These are phyloP conservation scores for Colletotrichum sp. DNA, from an alignment of 2,329 filamentous ascomycete genomes.

Conservation along the genomic window DNA sequence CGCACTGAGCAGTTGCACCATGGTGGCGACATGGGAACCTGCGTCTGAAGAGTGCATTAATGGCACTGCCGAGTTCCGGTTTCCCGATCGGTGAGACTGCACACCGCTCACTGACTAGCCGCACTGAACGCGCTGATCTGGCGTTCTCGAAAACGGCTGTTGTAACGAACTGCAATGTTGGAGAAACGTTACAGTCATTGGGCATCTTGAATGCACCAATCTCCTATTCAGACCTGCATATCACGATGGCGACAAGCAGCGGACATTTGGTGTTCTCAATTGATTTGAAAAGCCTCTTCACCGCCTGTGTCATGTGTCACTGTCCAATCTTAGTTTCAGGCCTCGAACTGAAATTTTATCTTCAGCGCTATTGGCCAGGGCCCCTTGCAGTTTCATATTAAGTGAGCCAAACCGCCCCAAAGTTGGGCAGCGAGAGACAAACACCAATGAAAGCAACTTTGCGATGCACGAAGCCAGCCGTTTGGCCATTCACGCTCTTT, in stretches of 20 bases:
- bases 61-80: background rate
- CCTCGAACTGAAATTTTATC: background rate
- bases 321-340: constrained; percentile 8
- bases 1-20: background rate
- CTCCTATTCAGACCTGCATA: background rate
- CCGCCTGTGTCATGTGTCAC: background rate
- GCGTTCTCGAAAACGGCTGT: background rate
- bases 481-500: background rate
- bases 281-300: background rate
- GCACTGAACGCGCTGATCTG: background rate
- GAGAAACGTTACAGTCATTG: background rate
- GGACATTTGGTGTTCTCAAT: background rate
- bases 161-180: background rate
- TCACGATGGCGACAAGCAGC: background rate
- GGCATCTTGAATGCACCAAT: background rate
- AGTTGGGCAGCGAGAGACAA: background rate
- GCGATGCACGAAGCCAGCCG: background rate
- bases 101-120: background rate
- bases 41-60: background rate
- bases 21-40: background rate
- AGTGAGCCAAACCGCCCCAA: background rate
- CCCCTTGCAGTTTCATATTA: constrained; percentile 12
- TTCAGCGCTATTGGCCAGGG: background rate
- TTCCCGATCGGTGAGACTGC: background rate
- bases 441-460: background rate